phyloP scores from a whole-genome alignment of 176 grass and related monocot genomes.

The Elaeis guineensis region DNA sequence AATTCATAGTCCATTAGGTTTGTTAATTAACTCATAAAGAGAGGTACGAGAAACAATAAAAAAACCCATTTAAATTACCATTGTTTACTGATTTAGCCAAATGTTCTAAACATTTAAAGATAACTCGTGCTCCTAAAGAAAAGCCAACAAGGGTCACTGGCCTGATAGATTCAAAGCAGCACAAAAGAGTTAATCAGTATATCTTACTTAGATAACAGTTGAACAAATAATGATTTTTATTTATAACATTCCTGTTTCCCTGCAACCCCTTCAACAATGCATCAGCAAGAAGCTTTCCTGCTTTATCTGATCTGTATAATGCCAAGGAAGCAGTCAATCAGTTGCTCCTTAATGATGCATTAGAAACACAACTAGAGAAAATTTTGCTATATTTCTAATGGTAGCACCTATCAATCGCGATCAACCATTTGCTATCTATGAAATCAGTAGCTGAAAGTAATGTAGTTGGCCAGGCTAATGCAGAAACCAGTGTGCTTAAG shows the following conservation, averaged over 20 bases:
- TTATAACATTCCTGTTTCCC: conserved; percentile 61
- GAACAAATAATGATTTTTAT: not conserved
- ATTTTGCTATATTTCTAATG: no score
- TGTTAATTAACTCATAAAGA: not conserved
- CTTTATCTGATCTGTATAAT: conserved; percentile 80
- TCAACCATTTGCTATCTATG: conserved; percentile 86
- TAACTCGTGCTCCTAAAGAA: conserved; percentile 76
- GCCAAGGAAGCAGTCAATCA: not conserved
- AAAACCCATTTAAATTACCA: conserved; percentile 24
- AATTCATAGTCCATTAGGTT: conserved; percentile 6
- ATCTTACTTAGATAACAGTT: not conserved
- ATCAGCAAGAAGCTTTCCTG: conserved; percentile 85
- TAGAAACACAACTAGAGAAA: no score
- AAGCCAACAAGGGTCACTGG: conserved; percentile 83
- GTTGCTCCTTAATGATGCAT: no score
- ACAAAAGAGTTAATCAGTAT: conserved; percentile 11
- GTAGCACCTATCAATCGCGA: conserved; percentile 83
- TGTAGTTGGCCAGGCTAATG: conserved; percentile 75
- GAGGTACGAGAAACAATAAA: not conserved
- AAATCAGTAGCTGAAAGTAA: conserved; percentile 80
- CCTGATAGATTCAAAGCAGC: conserved; percentile 33
- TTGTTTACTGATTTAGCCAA: conserved; percentile 61
- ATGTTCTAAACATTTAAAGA: conserved; percentile 81
- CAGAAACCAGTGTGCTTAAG: conserved; percentile 56
- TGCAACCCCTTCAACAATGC: conserved; percentile 82